Base-by-base conservation (phyloP, 306 rosid genomes). In the Vigna reflexopilosa region DNA sequence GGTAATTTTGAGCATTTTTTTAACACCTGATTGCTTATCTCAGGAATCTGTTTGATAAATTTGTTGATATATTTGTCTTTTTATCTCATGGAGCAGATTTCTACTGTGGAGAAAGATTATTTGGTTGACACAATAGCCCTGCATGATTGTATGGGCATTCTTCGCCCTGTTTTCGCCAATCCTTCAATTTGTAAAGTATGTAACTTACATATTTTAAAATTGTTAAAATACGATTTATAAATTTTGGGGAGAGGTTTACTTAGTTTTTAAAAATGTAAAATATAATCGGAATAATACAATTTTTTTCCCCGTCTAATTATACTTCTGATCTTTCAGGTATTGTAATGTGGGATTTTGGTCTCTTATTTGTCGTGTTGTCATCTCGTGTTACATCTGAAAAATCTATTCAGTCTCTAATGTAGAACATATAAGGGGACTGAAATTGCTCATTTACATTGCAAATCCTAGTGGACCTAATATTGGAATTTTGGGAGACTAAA, bases 61-160 rank as follows among this genome's bases (percentile, higher is more conserved):
- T 58, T 72, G 24, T 22, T 80, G 57, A 47, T 30, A 3, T 22
- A 8, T 49, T 7, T 70, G 30, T 64, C 13, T 9, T 79, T 65
- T 22, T 38, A 38, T 80, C 36, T 32, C 51, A 28, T 70, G 57
- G 45, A 83, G 67, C 88, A 95, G 98, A 87, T 92, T 75, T 95
- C 98, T 78, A 89, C 96, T 6, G 77, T 22, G 67, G 65, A 78
- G 84, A 85, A 95, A 75, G 99, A 95, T 87, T 95, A 93, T 87
- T 88, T 95, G 89, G 80, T 95, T 42, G 99, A 95, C 80, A 76
- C 98, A 44, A 88, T 95, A 88, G 90, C 97, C 61, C 73, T 93
- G 65, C 99, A 91, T 64, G 97, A 95, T 84, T 82, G 54, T 20
- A 91, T 95, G 91, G 80, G 82, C 72, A 84, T 82, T 77, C 93